These are phyloP conservation scores for Fusarium solani-melongenae DNA, from an alignment of 2,329 filamentous ascomycete species.

Conservation along the genomic window DNA sequence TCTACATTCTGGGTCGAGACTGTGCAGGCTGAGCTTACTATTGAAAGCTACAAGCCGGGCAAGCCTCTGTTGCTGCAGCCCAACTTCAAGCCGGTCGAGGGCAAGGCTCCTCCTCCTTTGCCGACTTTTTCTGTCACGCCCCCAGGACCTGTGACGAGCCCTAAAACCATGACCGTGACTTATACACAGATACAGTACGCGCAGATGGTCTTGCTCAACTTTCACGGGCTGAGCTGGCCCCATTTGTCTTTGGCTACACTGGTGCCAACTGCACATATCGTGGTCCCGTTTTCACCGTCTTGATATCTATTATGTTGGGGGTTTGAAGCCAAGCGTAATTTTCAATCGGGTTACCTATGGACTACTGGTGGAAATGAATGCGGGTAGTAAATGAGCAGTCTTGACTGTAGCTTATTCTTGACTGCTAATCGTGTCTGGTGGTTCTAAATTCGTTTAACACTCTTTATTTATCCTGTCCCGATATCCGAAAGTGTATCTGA, in stretches of 20 bases:
- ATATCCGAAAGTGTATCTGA: background rate
- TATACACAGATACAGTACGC: conserved; percentile 18
- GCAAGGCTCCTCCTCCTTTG: background rate
- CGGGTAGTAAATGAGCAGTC: background rate
- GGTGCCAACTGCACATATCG: background rate
- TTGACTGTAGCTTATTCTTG: background rate
- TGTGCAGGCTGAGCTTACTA: background rate
- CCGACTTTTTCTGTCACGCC: conserved; percentile 4
- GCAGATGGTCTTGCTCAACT: conserved; percentile 3
- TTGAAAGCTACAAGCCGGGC: background rate
- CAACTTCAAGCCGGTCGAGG: background rate
- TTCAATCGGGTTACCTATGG: background rate
- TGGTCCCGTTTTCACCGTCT: background rate
- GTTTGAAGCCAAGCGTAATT: background rate
- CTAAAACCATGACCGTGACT: background rate
- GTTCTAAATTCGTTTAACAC: background rate
- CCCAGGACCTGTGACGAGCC: background rate
- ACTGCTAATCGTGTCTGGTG: background rate
- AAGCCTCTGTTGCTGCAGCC: background rate
- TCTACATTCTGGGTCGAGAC: conserved; percentile 11
- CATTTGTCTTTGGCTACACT: conserved; percentile 10
- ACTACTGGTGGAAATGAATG: background rate
- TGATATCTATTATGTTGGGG: background rate
- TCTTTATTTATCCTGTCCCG: background rate
- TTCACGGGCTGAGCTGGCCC: background rate